A percentile compares a stretch with the other conserved stretches of the same genome.
Conservation (phyloP, 768 basidiomycete genomes). For the Austroboletus eburneus region DNA sequence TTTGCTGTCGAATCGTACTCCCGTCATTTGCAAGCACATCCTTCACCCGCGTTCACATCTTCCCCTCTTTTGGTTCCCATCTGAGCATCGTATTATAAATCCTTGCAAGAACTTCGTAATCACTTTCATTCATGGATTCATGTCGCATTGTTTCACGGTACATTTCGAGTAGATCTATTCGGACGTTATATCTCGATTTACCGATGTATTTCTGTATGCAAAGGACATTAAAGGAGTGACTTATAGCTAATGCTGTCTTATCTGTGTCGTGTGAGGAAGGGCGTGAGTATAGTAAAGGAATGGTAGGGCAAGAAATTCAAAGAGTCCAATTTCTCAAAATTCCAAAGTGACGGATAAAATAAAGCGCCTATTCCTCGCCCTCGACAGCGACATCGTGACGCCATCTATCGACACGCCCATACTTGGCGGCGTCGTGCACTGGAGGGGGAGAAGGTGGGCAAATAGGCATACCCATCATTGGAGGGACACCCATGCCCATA, state of each 20-base stretch:
- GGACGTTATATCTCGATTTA: constrained; percentile 31
- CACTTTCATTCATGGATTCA: constrained; percentile 28
- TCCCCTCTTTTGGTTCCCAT: constrained; percentile 1
- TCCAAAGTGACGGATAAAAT: constrained; percentile 9
- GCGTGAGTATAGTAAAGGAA: constrained; percentile 1
- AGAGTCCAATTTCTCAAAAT: constrained; percentile 8
- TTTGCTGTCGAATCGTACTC: constrained; percentile 12
- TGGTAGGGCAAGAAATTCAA: background rate
- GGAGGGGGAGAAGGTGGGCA: constrained; percentile 55
- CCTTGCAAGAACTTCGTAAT: constrained; percentile 24
- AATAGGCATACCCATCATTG: constrained; percentile 37
- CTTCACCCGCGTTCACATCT: background rate
- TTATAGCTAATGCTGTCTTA: constrained; percentile 27
- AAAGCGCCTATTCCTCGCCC: constrained; percentile 39
- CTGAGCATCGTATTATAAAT: constrained; percentile 25
- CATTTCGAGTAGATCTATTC: constrained; percentile 35
- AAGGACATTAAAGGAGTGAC: constrained; percentile 35
- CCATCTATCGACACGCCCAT: constrained; percentile 74
- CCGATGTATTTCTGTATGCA: constrained; percentile 34
- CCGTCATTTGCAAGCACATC: constrained; percentile 12
- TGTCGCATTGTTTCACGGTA: constrained; percentile 33
- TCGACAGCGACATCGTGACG: constrained; percentile 73
- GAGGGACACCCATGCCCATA: constrained; percentile 43
- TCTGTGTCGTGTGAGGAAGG: background rate
- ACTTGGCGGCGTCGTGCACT: constrained; percentile 60